A percentile compares a stretch with the other conserved stretches of the same genome.
These are phyloP conservation scores for Hansenula sp. DNA, from an alignment of 1,139 yeast genomes.

Conservation along the genomic window DNA sequence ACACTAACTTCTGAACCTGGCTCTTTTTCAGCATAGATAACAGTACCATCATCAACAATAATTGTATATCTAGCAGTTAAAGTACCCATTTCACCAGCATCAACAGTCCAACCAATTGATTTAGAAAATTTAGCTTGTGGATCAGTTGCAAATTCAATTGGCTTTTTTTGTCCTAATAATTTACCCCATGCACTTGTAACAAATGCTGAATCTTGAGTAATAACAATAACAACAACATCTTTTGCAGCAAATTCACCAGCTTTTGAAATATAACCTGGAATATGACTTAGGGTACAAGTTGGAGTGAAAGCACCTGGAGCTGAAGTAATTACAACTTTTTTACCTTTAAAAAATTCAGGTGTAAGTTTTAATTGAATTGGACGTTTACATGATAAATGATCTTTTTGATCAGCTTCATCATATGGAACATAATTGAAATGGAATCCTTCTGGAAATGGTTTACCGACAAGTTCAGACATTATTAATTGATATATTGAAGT, in stretches of 20 bases:
- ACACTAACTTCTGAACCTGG: conserved; percentile 56
- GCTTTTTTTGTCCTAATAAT: conserved; percentile 41
- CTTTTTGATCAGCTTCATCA: conserved; percentile 20
- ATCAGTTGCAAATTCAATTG: conserved; percentile 70
- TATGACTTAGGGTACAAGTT: conserved; percentile 76
- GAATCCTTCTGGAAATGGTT: conserved; percentile 24
- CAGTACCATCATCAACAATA: conserved; percentile 60
- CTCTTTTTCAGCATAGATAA: conserved; percentile 65
- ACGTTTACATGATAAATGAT: conserved; percentile 20
- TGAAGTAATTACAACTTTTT: conserved; percentile 59
- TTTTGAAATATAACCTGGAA: conserved; percentile 65
- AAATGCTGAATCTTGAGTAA: conserved; percentile 81
- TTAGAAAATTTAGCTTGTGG: conserved; percentile 60
- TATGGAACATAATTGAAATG: conserved; percentile 23
- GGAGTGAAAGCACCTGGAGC: conserved; percentile 95
- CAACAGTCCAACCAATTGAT: conserved; percentile 56
- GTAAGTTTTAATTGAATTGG: conserved; percentile 21
- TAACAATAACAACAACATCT: conserved; percentile 68
- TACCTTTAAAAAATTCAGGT: conserved; percentile 25
- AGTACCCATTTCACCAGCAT: conserved; percentile 49
- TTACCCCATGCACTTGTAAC: conserved; percentile 82
- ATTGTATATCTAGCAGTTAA: conserved; percentile 74
- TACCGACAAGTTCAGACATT: conserved; percentile 19
- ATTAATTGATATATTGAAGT: not conserved
- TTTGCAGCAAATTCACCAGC: conserved; percentile 51